These are phyloP conservation scores for Acanthamoeba culbertsoni DNA, from an alignment of 208 protist species.

Conservation along the genomic window DNA sequence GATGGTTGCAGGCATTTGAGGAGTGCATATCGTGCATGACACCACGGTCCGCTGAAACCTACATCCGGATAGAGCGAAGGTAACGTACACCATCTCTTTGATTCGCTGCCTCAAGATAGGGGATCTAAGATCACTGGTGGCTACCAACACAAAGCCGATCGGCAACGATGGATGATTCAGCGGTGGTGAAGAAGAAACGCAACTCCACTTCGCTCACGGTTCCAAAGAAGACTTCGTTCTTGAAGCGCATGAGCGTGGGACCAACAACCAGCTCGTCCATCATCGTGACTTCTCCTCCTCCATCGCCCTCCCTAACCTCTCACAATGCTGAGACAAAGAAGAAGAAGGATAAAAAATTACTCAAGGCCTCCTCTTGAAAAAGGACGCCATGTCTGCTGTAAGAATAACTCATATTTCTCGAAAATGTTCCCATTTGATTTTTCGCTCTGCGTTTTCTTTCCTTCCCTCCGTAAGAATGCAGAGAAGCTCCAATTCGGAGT, in stretches of 20 bases:
- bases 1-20: slow-evolving; percentile 16
- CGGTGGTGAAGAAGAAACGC: background rate
- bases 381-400: too few relatives aligned
- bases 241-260: slow-evolving; percentile 27
- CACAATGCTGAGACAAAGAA: background rate
- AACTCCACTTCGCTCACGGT: background rate
- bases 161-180: background rate
- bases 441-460: too few relatives aligned
- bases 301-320: background rate
- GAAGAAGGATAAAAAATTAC: background rate
- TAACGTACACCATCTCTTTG: background rate
- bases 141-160: background rate
- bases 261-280: background rate
- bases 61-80: slow-evolving; percentile 17
- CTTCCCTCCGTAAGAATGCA: too few relatives aligned
- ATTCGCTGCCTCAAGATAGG: background rate
- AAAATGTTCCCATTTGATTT: too few relatives aligned
- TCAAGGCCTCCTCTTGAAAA: background rate
- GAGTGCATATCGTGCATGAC: slow-evolving; percentile 16
- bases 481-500: too few relatives aligned
- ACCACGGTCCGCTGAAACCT: background rate
- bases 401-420: too few relatives aligned
- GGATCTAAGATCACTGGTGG: background rate
- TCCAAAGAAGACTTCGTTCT: background rate
- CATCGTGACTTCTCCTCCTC: background rate